A percentile compares a stretch with the other conserved stretches of the same genome.
Evolutionary conservation across 1,139 yeast species (phyloP).

Genomic region (Candida labiduridarum): DNA sequence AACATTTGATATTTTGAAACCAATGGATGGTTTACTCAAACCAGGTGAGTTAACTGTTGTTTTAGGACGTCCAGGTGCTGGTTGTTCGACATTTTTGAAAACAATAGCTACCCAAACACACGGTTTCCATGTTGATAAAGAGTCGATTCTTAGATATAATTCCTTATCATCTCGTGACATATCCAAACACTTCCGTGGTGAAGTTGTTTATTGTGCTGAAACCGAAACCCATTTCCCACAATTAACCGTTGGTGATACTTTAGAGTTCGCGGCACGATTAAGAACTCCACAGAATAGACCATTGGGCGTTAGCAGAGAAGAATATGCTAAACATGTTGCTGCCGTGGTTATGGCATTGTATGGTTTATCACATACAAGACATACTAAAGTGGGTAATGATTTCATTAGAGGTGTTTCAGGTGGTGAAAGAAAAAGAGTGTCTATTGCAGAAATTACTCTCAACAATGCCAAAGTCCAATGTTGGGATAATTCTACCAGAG

Average conservation of each 20-base stretch:
- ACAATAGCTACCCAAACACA: slow-evolving; percentile 39
- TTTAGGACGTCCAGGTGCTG: slow-evolving; percentile 41
- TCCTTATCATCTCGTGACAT: slow-evolving; percentile 53
- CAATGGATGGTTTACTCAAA: slow-evolving; percentile 35
- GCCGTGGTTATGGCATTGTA: slow-evolving; percentile 45
- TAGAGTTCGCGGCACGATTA: slow-evolving; percentile 44
- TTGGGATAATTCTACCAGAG: slow-evolving; percentile 68
- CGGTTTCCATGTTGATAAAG: slow-evolving; percentile 34
- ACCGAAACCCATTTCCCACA: slow-evolving; percentile 56
- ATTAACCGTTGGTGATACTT: slow-evolving; percentile 53
- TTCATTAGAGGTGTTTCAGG: slow-evolving; percentile 44
- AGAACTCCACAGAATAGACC: slow-evolving; percentile 46
- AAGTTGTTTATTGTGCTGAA: slow-evolving; percentile 55
- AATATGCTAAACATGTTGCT: slow-evolving; percentile 45
- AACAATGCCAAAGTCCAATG: slow-evolving; percentile 46
- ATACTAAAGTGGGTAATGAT: slow-evolving; percentile 40
- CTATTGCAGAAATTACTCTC: slow-evolving; percentile 46
- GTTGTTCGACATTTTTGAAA: slow-evolving; percentile 37
- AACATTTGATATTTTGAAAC: slow-evolving; percentile 33
- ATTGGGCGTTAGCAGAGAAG: slow-evolving; percentile 33
- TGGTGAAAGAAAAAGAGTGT: slow-evolving; percentile 48
- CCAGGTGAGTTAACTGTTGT: slow-evolving; percentile 42
- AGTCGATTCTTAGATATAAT: slow-evolving; percentile 43
- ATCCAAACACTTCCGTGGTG: slow-evolving; percentile 47
- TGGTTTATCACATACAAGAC: slow-evolving; percentile 37